Base-by-base conservation (phyloP, 495 filamentous ascomycete species). In the Pyronema omphalodes region DNA sequence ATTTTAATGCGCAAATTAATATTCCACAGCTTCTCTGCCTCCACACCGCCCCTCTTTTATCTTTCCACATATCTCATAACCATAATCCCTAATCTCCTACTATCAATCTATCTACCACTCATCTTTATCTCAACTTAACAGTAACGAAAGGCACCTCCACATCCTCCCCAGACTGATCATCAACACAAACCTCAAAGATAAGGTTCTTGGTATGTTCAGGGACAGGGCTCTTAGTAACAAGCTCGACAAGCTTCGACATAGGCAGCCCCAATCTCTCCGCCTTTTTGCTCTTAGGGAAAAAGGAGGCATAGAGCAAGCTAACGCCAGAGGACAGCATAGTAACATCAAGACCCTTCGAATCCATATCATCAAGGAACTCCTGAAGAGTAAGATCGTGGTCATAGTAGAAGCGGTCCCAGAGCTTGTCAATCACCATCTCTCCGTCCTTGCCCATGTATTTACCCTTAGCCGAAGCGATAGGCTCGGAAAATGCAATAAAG, bases 401-500 rank as follows among this genome's bases (percentile, higher is more conserved):
- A 48, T 93, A 75, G 71, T 99, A 88, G 65, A 96, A 99, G 14
- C 93, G 83, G 69, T 95, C 93, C 93, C 93, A 99, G 37, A 99
- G 78, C 70, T 88, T 93, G 69, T 99, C 93, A 59, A 96, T 81
- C 36, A 74, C 76, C 37, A 93, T 81, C 67, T 93, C 86, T 59
- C 79, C 81, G 34, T 81, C 73, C 39, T 78, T 69, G 61, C 72
- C 76, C 62, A 71, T 64, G 68, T 96, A 99, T 63, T 77, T 85
- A 59, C 86, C 86, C 73, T 96, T 95, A 15, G 86, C 86, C 58
- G 85, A 93, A 15, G 78, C 76, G 60, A 99, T 86, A 9, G 91
- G 91, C 69, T 99, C 91, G 67, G 86, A 93, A 76, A 96, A 99
- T 15, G 88, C 89, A 57, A 96, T 88, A 76, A 96, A 95, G 7